Base-by-base conservation (phyloP, 768 basidiomycete species). In the Leccinum ochraceum region DNA sequence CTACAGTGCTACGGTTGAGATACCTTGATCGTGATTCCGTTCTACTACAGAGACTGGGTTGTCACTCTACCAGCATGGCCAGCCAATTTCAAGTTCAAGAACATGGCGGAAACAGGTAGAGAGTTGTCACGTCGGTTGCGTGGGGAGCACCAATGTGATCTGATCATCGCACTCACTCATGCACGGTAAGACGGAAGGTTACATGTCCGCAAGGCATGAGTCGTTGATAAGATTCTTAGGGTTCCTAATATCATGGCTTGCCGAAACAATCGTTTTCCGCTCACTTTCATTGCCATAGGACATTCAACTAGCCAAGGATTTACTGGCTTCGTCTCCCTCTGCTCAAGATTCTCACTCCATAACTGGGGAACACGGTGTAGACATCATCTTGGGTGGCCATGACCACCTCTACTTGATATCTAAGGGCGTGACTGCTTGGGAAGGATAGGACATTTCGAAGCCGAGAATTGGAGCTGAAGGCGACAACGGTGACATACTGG, bases 61-160 rank as follows among this genome's bases (percentile, higher is more conserved):
- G 80, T 80, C 26, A 95, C 94, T 1, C 85, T 97, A 9, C 78
- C 92, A 0, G 86, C 92, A 8, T 97, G 94, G 93, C 94, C 94
- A 1, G 57, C 83, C 1, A 84, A 84, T 57, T 96, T 95, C 73
- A 74, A 83, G 62, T 91, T 90, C 73, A 83, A 77, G 58, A 83
- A 89, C 54, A 94, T 95, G 92, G 77, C 77, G 28, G 79, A 90
- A 58, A 84, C 85, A 1, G 92, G 87, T 1, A 71, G 82, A n/a
- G 82, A 86, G 32, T 81, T 95, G 24, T 97, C 94, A 5, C 80
- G 78, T 64, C 75, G 78, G 34, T 81, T 97, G 22, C 85, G 94
- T 4, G 90, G 87, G 30, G 81, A 84, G 52, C 77, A 90, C 67
- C 81, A 74, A 51, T 94, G 91, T 67, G 94, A 96, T 63, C 63